Evolutionary conservation across 2,329 filamentous ascomycete species (phyloP), one percentile per base, ranked within the genome.

Genomic region (Ophiocordyceps camponoti-floridani): DNA sequence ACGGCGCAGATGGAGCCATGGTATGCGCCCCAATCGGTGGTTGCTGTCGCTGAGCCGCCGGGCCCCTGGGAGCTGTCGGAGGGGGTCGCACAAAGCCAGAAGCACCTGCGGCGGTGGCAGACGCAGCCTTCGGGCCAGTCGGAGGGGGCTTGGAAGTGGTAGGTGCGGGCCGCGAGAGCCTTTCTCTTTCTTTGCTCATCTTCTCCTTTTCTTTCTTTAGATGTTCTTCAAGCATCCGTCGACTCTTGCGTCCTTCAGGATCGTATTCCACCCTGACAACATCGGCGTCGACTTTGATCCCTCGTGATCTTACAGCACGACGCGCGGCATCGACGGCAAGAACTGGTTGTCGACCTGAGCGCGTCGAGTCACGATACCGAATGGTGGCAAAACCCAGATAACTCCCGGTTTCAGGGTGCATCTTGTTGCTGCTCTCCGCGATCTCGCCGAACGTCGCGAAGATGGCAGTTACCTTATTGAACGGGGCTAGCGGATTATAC

Each of bases 321-420:
- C 83, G 84, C 9, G 91, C 89, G 38, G 88, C 84, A 48, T 84
- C 80, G 38, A 82, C 77, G 6, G 86, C 91, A 43, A 79, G 73
- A 37, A 85, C 65, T 45, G 64, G 61, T 5, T 58, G 56, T 7
- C 56, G 56, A 41, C 58, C 61, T 4, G 58, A 52, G 13, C 59
- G 61, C 65, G 76, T 72, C 2, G 72, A 67, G 58, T 96, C 89
- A 55, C 82, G 79, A 61, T 93, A 98, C 47, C 82, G 79, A 57
- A 98, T 86, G 14, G 86, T 85, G 51, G 85, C 94, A 58, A 98
- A 88, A 12, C 91, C 91, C 12, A 98, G 73, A 57, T 93, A 94
- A 56, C 85, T 91, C 16, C 91, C 91, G 12, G 88, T 96, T 47
- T 88, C 82, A 9, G 91, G 91, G 61, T 98, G 87, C 55, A 93